Evolutionary conservation across 108 stramenopile species (phyloP).

Genomic region (Cyclotella baltica): DNA sequence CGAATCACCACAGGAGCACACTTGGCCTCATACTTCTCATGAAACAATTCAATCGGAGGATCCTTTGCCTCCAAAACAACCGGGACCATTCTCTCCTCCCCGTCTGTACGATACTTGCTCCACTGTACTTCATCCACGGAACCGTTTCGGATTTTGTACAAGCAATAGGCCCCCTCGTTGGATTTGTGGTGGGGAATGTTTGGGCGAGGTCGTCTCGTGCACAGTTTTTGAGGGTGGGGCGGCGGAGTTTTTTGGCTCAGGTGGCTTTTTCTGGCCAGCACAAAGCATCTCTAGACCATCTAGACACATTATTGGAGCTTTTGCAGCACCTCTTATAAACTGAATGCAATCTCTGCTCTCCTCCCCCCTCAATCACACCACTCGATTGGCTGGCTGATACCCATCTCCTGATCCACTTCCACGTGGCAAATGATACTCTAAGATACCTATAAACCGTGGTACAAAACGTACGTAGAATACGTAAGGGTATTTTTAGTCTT

Average conservation of each 20-base stretch:
- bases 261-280: slow-evolving; percentile 65
- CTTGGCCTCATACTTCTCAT: slow-evolving; percentile 60
- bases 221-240: slow-evolving; percentile 84
- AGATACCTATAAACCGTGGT: too few species aligned
- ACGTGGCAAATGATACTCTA: too few species aligned
- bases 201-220: slow-evolving; percentile 67
- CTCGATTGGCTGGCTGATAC: too few species aligned
- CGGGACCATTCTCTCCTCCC: slow-evolving; percentile 43
- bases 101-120: too few species aligned
- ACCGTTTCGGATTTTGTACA: neutral
- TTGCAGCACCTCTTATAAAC: too few species aligned
- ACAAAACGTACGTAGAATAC: too few species aligned
- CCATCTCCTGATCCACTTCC: too few species aligned
- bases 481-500: too few species aligned
- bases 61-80: slow-evolving; percentile 67
- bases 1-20: slow-evolving; percentile 76
- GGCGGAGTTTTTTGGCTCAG: slow-evolving; percentile 65
- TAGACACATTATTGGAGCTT: too few species aligned
- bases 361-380: too few species aligned
- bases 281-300: neutral
- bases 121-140: too few species aligned
- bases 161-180: slow-evolving; percentile 25
- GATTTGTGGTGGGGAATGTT: slow-evolving; percentile 69
- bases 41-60: slow-evolving; percentile 62
- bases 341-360: too few species aligned